A percentile compares a stretch with the other conserved stretches of the same genome.
Conservation (phyloP, 2,329 filamentous ascomycete genomes). For the Chalara sp. region DNA sequence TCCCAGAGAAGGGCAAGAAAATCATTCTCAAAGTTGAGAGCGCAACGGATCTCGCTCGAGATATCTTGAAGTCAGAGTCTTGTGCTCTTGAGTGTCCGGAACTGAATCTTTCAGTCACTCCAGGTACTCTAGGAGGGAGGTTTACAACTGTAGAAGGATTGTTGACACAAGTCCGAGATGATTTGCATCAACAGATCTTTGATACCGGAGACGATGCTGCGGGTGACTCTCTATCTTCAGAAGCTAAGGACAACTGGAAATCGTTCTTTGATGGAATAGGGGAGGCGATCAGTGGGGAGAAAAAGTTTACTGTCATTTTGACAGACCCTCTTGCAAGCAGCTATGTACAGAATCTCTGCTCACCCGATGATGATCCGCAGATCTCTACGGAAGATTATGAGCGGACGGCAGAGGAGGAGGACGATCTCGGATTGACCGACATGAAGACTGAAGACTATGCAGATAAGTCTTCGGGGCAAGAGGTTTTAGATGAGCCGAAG, state of each 20-base stretch:
- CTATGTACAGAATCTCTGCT: conserved; percentile 86
- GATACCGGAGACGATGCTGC: conserved; percentile 56
- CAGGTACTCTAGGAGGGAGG: conserved; percentile 87
- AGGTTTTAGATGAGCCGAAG: conserved; percentile 20
- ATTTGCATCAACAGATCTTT: conserved; percentile 84
- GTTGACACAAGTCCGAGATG: conserved; percentile 84
- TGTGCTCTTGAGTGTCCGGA: conserved; percentile 84
- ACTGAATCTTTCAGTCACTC: conserved; percentile 79
- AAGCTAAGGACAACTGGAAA: conserved; percentile 68
- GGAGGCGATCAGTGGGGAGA: conserved; percentile 71
- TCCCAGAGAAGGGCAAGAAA: conserved; percentile 77
- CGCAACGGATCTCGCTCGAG: conserved; percentile 70
- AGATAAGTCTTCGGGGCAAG: conserved; percentile 9
- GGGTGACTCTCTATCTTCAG: conserved; percentile 70
- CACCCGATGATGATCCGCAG: conserved; percentile 68
- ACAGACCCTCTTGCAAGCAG: conserved; percentile 86
- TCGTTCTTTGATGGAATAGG: conserved; percentile 74
- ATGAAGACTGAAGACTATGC: conserved; percentile 86
- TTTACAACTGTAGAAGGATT: conserved; percentile 97
- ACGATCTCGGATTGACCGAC: conserved; percentile 82
- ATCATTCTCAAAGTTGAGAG: conserved; percentile 71
- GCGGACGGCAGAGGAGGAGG: conserved; percentile 85
- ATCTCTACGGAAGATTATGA: conserved; percentile 78
- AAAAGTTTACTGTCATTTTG: conserved; percentile 75
- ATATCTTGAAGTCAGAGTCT: conserved; percentile 94